These are phyloP conservation scores for Aristolochia californica DNA, from an alignment of 164 flowering plant species.

Conservation along the genomic window DNA sequence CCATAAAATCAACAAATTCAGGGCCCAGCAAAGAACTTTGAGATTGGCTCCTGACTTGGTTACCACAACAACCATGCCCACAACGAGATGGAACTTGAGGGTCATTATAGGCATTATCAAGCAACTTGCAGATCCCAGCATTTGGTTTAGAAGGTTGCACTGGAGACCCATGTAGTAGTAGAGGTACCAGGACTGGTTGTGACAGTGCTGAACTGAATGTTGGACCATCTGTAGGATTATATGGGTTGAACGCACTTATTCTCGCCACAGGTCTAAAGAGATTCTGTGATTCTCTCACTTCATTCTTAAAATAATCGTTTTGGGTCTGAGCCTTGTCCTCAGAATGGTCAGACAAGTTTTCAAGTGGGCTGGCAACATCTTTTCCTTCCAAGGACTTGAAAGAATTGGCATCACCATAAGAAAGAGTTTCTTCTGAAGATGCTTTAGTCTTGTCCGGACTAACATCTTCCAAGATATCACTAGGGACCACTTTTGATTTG, in stretches of 20 bases:
- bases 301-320: constrained; percentile 15
- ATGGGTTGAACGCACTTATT: constrained; percentile 57
- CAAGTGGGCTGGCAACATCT: constrained; percentile 31
- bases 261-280: constrained; percentile 67
- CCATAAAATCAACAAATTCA: constrained; percentile 64
- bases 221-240: constrained; percentile 26
- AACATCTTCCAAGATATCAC: constrained; percentile 31
- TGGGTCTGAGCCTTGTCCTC: constrained; percentile 15
- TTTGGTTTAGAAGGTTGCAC: constrained; percentile 35
- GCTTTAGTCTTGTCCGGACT: constrained; percentile 53
- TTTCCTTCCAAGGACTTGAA: constrained; percentile 37
- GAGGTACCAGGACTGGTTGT: constrained; percentile 20
- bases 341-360: constrained; percentile 21
- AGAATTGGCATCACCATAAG: constrained; percentile 44
- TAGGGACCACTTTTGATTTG: constrained; percentile 19
- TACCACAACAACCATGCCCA: constrained; percentile 61
- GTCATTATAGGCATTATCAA: constrained; percentile 36
- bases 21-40: constrained; percentile 59
- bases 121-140: constrained; percentile 31
- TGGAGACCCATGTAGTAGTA: constrained; percentile 27
- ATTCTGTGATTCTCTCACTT: constrained; percentile 27
- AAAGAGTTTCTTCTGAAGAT: constrained; percentile 75
- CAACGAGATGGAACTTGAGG: constrained; percentile 51
- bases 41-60: constrained; percentile 6
- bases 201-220: constrained; percentile 15